Base-by-base conservation (phyloP, 1,284 basidiomycete genomes). In the Melampsora americana region DNA sequence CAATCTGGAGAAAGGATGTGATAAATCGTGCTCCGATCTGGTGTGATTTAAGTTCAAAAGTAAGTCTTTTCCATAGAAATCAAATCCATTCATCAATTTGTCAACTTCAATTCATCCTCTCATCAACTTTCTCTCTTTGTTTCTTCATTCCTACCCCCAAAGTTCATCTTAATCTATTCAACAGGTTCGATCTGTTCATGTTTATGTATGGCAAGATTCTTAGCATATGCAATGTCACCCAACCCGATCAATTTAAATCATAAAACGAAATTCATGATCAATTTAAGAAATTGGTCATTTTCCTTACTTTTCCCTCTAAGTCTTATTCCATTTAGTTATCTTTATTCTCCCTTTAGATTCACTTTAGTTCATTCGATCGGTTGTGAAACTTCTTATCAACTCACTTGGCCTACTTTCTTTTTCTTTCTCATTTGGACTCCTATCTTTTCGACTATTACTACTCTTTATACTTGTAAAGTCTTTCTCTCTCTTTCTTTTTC, bases 151-250 rank as follows among this genome's bases (percentile, higher is more conserved):
- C n/a, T n/a, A n/a, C n/a, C n/a, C n/a, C n/a, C n/a, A 35, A 12
- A 74, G 71, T 59, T 74, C 32, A 74, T 66, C 65, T 64, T 74
- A 5, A 74, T 74, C n/a, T 74, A 74, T 44, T 74, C 71, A 16
- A 74, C 71, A 20, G 71, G 71, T 42, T 26, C 71, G 14, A 74
- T 74, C 16, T 74, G 64, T 32, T 74, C 71, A 3, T 74, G 71
- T 48, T n/a, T 74, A 39, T 74, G 71, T 39, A 74, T 74, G 18
- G 71, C 71, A 16, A 74, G 60, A 61, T 74, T 66, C 39, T 56
- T 74, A 64, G 71, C 71, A 1, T 74, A 66, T 42, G 71, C 35
- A 18, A 48, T 74, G 48, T 66, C 64, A 28, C 71, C 71, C 32
- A 42, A 53, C 11, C 20, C 71, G 5, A 67, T 32, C 32, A 74